Conservation (phyloP, 306 rosid genomes). For the Pterocarpus macrocarpus region DNA sequence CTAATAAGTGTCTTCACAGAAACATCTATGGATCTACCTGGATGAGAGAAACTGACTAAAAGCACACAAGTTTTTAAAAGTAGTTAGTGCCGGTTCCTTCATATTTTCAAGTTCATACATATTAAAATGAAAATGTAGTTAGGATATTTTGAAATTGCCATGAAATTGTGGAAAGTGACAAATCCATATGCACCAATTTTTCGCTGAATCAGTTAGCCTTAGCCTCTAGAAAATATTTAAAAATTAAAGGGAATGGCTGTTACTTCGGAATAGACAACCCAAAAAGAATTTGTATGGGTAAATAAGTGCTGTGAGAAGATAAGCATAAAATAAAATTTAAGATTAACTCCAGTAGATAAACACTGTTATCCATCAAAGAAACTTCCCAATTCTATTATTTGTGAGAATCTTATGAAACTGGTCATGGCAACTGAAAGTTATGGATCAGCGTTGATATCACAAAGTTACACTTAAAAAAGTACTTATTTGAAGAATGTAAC, state of each 20-base stretch:
- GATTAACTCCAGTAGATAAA: slow-evolving; percentile 6
- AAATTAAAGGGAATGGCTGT: not conserved
- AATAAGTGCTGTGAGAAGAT: not conserved
- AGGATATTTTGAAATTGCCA: too few relatives aligned
- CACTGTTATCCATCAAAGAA: slow-evolving; percentile 5
- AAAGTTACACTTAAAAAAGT: slow-evolving; percentile 32
- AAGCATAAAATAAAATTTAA: slow-evolving; percentile 21
- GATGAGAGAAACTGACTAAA: slow-evolving; percentile 38
- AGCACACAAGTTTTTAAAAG: slow-evolving; percentile 35
- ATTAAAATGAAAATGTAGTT: not conserved
- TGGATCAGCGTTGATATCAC: not conserved
- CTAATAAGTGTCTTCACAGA: slow-evolving; percentile 17
- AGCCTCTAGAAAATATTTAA: slow-evolving; percentile 16
- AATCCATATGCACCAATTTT: slow-evolving; percentile 15
- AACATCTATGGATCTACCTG: not conserved
- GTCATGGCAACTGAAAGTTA: not conserved
- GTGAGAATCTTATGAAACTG: slow-evolving; percentile 5
- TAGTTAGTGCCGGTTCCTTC: not conserved
- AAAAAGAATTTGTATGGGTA: not conserved
- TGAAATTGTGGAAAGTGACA: not conserved
- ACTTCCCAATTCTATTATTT: not conserved
- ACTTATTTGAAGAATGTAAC: not conserved
- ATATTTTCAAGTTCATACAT: slow-evolving; percentile 30
- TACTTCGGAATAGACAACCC: not conserved
- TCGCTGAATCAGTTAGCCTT: not conserved